Evolutionary conservation across 805 yeast species (phyloP).

Genomic region (Ogataea sp.): DNA sequence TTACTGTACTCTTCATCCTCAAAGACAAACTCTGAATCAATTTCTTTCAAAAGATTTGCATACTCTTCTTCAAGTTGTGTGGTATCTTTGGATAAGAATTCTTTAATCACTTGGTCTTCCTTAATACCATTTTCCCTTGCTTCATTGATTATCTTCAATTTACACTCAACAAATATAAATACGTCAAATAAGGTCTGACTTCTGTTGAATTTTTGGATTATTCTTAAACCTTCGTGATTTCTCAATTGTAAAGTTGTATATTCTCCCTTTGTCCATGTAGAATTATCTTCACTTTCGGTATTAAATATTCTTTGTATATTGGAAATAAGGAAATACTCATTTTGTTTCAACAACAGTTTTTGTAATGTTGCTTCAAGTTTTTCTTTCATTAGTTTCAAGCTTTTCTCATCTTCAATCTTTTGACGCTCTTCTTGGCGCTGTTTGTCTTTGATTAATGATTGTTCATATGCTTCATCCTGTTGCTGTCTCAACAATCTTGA

Average conservation of each 20-base stretch:
- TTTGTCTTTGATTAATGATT: constrained; percentile 50
- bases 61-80: not conserved
- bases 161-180: constrained; percentile 41
- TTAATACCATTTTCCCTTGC: constrained; percentile 3
- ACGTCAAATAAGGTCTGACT: constrained; percentile 35
- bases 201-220: constrained; percentile 35
- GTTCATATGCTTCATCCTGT: constrained; percentile 62
- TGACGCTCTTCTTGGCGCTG: constrained; percentile 40
- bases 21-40: constrained; percentile 5
- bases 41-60: constrained; percentile 1
- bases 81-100: not conserved
- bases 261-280: constrained; percentile 19
- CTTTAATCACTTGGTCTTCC: constrained; percentile 8
- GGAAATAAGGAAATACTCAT: constrained; percentile 14
- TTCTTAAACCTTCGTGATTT: constrained; percentile 43
- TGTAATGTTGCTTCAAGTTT: constrained; percentile 14
- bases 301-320: constrained; percentile 5
- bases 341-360: constrained; percentile 14
- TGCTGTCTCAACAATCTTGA: constrained; percentile 51
- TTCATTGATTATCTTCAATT: constrained; percentile 16
- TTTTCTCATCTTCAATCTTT: constrained; percentile 14
- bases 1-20: no score
- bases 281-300: constrained; percentile 4
- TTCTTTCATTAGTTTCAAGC: no score
- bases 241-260: constrained; percentile 42